A percentile compares a stretch with the other conserved stretches of the same genome.
Evolutionary conservation across 1,284 basidiomycete species (phyloP).

Genomic region (Microbotryum lychnidis-dioicae): DNA sequence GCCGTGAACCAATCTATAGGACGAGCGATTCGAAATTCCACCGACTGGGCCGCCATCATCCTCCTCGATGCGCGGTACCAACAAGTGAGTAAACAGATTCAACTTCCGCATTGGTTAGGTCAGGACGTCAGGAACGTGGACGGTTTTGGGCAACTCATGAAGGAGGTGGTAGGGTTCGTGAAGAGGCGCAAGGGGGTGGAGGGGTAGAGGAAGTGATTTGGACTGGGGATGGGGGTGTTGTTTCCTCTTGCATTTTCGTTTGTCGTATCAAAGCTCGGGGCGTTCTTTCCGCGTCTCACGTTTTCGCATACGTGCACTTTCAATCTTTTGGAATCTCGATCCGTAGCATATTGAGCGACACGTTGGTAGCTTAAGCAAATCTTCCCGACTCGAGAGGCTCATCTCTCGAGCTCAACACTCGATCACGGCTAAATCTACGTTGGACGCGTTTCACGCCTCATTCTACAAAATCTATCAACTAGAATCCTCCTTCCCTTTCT

Average conservation of each 20-base stretch:
- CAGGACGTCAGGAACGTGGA: constrained; percentile 54
- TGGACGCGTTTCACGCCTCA: too few relatives aligned
- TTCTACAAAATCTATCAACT: not conserved
- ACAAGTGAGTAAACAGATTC: constrained; percentile 56
- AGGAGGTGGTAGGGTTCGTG: constrained; percentile 30
- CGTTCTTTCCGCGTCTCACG: too few relatives aligned
- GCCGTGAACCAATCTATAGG: constrained; percentile 96
- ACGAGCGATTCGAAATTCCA: constrained; percentile 75
- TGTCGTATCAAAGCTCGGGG: too few relatives aligned
- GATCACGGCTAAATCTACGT: too few relatives aligned
- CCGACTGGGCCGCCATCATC: constrained; percentile 69
- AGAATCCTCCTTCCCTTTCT: not conserved
- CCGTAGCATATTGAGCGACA: too few relatives aligned
- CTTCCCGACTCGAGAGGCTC: too few relatives aligned
- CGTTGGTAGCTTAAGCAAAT: too few relatives aligned
- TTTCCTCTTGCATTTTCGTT: too few relatives aligned
- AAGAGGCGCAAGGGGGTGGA: not conserved
- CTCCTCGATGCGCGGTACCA: constrained; percentile 76
- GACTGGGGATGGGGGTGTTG: too few relatives aligned
- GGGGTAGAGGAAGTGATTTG: not conserved
- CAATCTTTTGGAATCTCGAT: too few relatives aligned
- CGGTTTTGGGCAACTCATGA: constrained; percentile 65
- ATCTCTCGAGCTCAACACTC: too few relatives aligned
- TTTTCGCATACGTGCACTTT: too few relatives aligned
- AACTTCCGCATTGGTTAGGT: constrained; percentile 82